Evolutionary conservation across 352 stramenopile species (phyloP), one percentile per base, ranked within the genome.

Genomic region (Globisporangium camurandrum): DNA sequence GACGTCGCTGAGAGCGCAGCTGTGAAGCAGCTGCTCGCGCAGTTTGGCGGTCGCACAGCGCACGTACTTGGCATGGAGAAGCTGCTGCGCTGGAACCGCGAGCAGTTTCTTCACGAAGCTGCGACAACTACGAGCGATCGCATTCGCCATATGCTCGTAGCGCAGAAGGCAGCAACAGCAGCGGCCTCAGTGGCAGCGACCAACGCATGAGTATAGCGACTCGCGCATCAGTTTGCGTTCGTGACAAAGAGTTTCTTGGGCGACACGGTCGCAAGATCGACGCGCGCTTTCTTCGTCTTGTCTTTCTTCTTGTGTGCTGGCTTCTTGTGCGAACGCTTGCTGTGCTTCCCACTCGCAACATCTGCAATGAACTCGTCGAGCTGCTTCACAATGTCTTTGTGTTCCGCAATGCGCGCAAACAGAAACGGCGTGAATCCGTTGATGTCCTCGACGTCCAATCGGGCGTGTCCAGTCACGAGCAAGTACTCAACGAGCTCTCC

Each of bases 401-500:
- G 83, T 36, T 81, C 74, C 22, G 77, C 71, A 20, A 88, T 81
- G 4, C 72, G 76, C 30, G 75, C 76, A 52, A 82, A 90, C 62
- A 86, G 65, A 28, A 83, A 66, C 0, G 75, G 74, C 2, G 72
- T 75, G 54, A 87, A 88, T n/a, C 76, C 70, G 37, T 87, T 71
- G 30, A 65, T 67, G 46, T 90, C 75, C 59, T 90, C 70, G 0
- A 78, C 17, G 20, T 84, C 62, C 9, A 58, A 58, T 5, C 51
- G 49, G 23, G 71, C 77, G 8, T 62, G 62, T 0, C 62, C 69
- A 27, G 64, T 84, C 39, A 81, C 61, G 11, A 92, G 50, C 26
- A 92, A 40, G 49, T 84, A 88, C 51, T 88, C 75, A 4, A 89
- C 76, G 5, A 88, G 39, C 33, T 88, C 77, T 0, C 66, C 54